Conservation (phyloP, 495 filamentous ascomycete genomes). For the Aspergillus steynii region DNA sequence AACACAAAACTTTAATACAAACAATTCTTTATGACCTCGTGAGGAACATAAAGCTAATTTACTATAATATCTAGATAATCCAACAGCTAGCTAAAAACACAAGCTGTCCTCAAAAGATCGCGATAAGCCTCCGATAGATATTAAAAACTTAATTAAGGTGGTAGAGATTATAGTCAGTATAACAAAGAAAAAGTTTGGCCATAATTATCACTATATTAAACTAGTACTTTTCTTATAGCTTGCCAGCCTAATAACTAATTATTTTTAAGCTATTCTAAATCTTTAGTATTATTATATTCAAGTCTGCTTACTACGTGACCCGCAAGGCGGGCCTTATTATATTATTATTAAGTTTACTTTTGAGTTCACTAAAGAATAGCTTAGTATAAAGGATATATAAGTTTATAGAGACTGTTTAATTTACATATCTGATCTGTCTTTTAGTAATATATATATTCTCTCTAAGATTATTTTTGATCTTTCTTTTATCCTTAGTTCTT, state of each 20-base stretch:
- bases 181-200: conserved; percentile 28
- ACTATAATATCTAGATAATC: conserved; percentile 17
- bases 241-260: conserved; percentile 28
- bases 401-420: conserved; percentile 13
- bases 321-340: conserved; percentile 25
- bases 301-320: conserved; percentile 34
- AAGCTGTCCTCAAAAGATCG: conserved; percentile 22
- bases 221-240: conserved; percentile 28
- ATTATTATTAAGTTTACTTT: conserved; percentile 37
- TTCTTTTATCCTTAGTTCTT: conserved; percentile 33
- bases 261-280: conserved; percentile 26
- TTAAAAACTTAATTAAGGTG: conserved; percentile 28
- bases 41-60: conserved; percentile 11
- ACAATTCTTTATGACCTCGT: conserved; percentile 16
- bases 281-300: conserved; percentile 31
- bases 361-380: conserved; percentile 35
- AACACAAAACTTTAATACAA: conserved; percentile 13
- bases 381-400: conserved; percentile 30
- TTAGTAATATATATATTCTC: conserved; percentile 36
- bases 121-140: conserved; percentile 28
- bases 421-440: conserved; percentile 11
- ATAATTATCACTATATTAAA: conserved; percentile 29
- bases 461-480: conserved; percentile 41
- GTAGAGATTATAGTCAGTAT: conserved; percentile 27
- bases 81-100: conserved; percentile 22